Base-by-base conservation (phyloP, 768 basidiomycete genomes). In the Tulasnella sp. region DNA sequence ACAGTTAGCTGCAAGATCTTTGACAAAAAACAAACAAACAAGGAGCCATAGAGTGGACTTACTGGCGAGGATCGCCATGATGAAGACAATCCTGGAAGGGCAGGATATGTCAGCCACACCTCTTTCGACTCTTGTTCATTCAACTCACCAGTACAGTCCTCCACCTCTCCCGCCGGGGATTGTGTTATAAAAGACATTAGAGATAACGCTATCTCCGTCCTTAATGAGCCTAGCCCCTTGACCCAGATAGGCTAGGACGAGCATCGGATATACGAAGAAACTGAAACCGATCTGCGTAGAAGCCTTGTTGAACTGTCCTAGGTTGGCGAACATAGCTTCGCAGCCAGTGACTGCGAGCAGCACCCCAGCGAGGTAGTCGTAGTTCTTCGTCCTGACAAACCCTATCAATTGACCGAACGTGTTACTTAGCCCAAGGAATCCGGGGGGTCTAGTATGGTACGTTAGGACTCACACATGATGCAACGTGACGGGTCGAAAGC, bases 401-500 rank as follows among this genome's bases (percentile, higher is more conserved):
- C 80, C 81, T 83, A 59, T 0, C 34, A 17, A 24, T 9, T 7
- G 4, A 30, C 1, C 0, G 2, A 27, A 26, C 27, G 29, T 23
- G 34, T 38, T 38, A 38, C 15, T 38, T 15, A 38, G 30, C 41
- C 26, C 4, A 59, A 10, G 43, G 1, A 45, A 45, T 58, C 8
- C 49, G 32, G 44, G 52, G 44, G 56, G 34, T 5, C 5, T 38
- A 38, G 7, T 38, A 38, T 7, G 5, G 47, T 7, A 42, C n/a
- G 47, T 11, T 11, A 15, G 27, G 13, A 69, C 79, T 66, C 64
- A 83, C 83, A 75, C 69, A 84, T 69, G 23, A 86, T 69, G 0
- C 82, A 82, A 7, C 83, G 74, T 9, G 81, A 83, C 0, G 84
- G 84, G 64, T 86, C 84, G 62, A 81, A 78, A 0, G 83, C 83